Percentiles rank a stretch among this genome's conserved stretches.
Evolutionary conservation across 1,284 basidiomycete species (phyloP).

Genomic region (Irpex sp.): DNA sequence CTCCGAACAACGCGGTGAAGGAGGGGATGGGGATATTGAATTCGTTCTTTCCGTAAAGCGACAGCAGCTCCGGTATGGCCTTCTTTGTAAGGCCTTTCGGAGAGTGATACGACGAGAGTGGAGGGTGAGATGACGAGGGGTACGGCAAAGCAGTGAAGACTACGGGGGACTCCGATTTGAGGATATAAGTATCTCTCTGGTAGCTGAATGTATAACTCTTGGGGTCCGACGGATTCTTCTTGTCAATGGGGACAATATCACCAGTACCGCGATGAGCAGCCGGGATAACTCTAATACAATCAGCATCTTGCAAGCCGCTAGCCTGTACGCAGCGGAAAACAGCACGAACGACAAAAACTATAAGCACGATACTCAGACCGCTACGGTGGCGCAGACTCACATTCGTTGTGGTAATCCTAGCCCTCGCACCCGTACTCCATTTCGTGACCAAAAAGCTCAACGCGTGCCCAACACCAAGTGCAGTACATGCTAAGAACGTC

Average conservation of each 20-base stretch:
- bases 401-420: slow-evolving; percentile 73
- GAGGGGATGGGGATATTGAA: slow-evolving; percentile 95
- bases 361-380: not conserved
- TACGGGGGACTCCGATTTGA: slow-evolving; percentile 52
- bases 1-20: slow-evolving; percentile 83
- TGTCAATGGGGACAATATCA: slow-evolving; percentile 80
- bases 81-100: slow-evolving; percentile 43
- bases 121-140: slow-evolving; percentile 76
- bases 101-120: slow-evolving; percentile 64
- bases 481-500: slow-evolving; percentile 91
- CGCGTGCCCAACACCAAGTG: slow-evolving; percentile 84
- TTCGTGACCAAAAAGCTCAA: slow-evolving; percentile 90
- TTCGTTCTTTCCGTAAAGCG: slow-evolving; percentile 86
- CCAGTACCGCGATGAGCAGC: slow-evolving; percentile 86
- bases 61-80: slow-evolving; percentile 44
- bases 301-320: slow-evolving; percentile 64
- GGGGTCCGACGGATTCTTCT: slow-evolving; percentile 53
- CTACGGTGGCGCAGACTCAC: slow-evolving; percentile 32
- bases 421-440: slow-evolving; percentile 84
- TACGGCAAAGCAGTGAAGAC: slow-evolving; percentile 87
- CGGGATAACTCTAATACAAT: slow-evolving; percentile 84
- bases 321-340: not conserved
- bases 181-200: slow-evolving; percentile 93
- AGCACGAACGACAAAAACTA: not conserved
- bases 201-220: slow-evolving; percentile 88